These are phyloP conservation scores for Agrocybe chaxingu DNA, from an alignment of 768 basidiomycete species.

Conservation along the genomic window DNA sequence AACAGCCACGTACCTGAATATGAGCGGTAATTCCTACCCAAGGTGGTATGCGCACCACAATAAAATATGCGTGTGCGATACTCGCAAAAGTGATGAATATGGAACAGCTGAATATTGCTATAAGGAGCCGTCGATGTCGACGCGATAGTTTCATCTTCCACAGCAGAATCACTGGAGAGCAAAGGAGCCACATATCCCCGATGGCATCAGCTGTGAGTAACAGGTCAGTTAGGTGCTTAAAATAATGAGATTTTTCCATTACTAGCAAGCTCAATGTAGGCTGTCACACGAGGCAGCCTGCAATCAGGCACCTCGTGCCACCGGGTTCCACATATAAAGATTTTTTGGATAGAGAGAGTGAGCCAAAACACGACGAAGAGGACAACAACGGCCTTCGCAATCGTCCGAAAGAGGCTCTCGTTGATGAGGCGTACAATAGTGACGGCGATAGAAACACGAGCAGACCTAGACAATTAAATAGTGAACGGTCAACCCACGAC, in stretches of 20 bases:
- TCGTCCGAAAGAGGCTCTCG: background rate
- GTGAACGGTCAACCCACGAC: background rate
- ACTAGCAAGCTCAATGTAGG: conserved; percentile 5
- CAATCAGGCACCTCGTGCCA: background rate
- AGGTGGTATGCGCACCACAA: background rate
- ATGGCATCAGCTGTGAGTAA: conserved; percentile 1
- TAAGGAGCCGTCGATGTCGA: background rate
- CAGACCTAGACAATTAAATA: background rate
- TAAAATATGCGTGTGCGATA: conserved; percentile 3
- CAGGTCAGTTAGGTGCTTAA: background rate
- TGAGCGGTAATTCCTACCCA: conserved; percentile 1
- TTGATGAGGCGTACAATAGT: conserved; percentile 3
- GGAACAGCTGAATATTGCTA: background rate
- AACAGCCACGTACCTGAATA: background rate
- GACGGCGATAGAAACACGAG: conserved; percentile 3
- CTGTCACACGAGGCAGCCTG: background rate
- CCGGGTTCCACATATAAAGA: background rate
- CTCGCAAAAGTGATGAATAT: background rate
- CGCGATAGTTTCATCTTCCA: background rate
- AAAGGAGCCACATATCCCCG: conserved; percentile 3
- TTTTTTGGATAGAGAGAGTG: conserved; percentile 1
- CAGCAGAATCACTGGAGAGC: conserved; percentile 2
- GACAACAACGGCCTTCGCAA: background rate
- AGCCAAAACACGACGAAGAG: conserved; percentile 1
- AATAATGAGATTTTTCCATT: background rate